A percentile compares a stretch with the other conserved stretches of the same genome.
These are phyloP conservation scores for Rhododendron griersonianum DNA, from an alignment of 148 eudicot species.

Conservation along the genomic window DNA sequence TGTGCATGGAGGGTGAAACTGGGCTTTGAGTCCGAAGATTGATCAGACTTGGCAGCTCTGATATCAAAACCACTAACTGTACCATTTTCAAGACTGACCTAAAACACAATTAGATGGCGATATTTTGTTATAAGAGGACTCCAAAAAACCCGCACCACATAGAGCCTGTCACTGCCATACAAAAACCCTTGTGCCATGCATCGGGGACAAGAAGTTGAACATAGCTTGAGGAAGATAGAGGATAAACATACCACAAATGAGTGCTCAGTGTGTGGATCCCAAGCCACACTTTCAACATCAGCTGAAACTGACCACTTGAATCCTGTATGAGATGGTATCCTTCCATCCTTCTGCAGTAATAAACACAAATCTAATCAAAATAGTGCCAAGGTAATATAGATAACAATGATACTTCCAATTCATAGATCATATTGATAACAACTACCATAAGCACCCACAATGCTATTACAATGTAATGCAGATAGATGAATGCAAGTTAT, in stretches of 20 bases:
- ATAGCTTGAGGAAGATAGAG: neutral
- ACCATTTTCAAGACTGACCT: slow-evolving; percentile 95
- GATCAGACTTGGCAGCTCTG: slow-evolving; percentile 24
- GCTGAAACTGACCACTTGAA: slow-evolving; percentile 78
- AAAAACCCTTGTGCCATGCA: neutral
- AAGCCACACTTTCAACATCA: slow-evolving; percentile 89
- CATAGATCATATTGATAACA: neutral
- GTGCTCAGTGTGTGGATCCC: slow-evolving; percentile 89
- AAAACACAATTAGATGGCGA: slow-evolving; percentile 9
- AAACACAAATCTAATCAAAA: neutral
- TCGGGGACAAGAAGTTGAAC: neutral
- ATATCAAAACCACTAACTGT: slow-evolving; percentile 74
- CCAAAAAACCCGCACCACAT: neutral
- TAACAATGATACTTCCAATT: neutral
- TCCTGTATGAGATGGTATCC: slow-evolving; percentile 76
- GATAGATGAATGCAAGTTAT: neutral
- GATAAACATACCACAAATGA: slow-evolving; percentile 60
- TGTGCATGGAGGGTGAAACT: slow-evolving; percentile 89
- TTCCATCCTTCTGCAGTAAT: slow-evolving; percentile 72
- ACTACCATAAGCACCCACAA: neutral
- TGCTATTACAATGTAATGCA: neutral
- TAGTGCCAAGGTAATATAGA: neutral
- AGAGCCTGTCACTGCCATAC: neutral
- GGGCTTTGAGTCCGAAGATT: slow-evolving; percentile 49
- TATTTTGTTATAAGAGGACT: neutral